These are phyloP conservation scores for Ziziphus jujuba DNA, from an alignment of 306 rosid species.

Conservation along the genomic window DNA sequence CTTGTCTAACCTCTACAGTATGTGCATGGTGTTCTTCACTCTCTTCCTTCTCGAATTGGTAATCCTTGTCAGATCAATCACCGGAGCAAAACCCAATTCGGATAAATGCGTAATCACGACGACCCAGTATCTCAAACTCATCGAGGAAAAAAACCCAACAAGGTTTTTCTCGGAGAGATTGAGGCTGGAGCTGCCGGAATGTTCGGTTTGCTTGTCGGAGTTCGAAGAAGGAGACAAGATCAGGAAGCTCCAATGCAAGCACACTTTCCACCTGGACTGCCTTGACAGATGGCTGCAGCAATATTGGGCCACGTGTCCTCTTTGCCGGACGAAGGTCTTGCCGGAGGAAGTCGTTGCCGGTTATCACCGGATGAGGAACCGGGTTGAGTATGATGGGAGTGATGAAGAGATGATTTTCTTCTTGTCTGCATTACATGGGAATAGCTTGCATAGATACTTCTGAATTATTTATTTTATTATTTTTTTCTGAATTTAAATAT, in stretches of 20 bases:
- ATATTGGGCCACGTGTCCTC: constrained; percentile 81
- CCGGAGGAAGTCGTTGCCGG: constrained; percentile 67
- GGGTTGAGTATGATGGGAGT: constrained; percentile 51
- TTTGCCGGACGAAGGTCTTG: constrained; percentile 70
- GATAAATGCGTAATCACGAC: constrained; percentile 49
- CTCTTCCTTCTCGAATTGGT: constrained; percentile 55
- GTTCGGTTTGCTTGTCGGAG: constrained; percentile 77
- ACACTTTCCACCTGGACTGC: constrained; percentile 79
- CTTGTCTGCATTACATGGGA: constrained; percentile 59
- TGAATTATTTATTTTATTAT: constrained; percentile 5
- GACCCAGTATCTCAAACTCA: constrained; percentile 61
- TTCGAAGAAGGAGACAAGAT: constrained; percentile 73
- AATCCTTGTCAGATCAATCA: constrained; percentile 33
- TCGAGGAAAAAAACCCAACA: constrained; percentile 72
- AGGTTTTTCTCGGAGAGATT: constrained; percentile 26
- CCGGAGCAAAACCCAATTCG: constrained; percentile 38
- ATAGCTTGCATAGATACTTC: constrained; percentile 50
- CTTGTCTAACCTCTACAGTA: constrained; percentile 55
- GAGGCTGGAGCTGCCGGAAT: constrained; percentile 33
- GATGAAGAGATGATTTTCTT: constrained; percentile 57
- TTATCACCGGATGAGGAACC: constrained; percentile 53
- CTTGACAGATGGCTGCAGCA: constrained; percentile 80
- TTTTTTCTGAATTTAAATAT: neutral
- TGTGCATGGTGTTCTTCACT: constrained; percentile 50
- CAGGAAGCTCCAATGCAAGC: constrained; percentile 67